Base-by-base conservation (phyloP, 2,329 filamentous ascomycete species). In the Neurospora crassa region DNA sequence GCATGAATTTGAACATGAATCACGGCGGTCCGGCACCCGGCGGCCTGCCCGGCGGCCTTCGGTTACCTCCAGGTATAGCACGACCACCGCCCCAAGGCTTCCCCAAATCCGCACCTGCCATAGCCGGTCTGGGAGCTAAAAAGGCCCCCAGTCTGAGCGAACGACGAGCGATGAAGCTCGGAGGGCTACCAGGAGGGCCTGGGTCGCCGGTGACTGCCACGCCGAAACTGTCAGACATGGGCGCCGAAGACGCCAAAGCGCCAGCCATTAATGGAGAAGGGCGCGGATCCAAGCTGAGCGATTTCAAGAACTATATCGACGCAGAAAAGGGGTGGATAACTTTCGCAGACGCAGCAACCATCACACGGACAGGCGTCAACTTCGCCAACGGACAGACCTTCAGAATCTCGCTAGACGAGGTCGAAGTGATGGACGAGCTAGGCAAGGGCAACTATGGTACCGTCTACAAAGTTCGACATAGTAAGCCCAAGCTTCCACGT, bases 391-490 rank as follows among this genome's bases (percentile, higher is more conserved):
- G 96, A 2, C 91, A 91, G 70, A 93, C 90, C 20, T 98, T 99
- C 81, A 93, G 87, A 78, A 98, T 99, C 78, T 98, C 95, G 4
- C 85, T 99, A 59, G 95, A 99, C 78, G 95, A 99, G 80, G 92
- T 99, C 6, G 93, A 98, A 77, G 95, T 93, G 1, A 79, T 98
- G 71, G 93, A 95, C 73, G 96, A 99, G 83, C 84, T 99, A 14
- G 96, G 96, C 67, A 99, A 98, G 81, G 96, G 96, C 53, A 99
- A 99, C 80, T 99, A 99, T 77, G 96, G 96, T 72, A 98, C 95
- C 1, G 96, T 99, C 4, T 98, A 97, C 86, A 97, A 96, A 81
- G 96, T 98, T 71, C 89, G 91, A 76, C 96, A 99, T 82, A 89
- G 92, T 71, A 90, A 93, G 77, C 86, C 86, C 14, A 81, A 82